Evolutionary conservation across 345 rosid genomes (phyloP).

Genomic region (Combretum micranthum): DNA sequence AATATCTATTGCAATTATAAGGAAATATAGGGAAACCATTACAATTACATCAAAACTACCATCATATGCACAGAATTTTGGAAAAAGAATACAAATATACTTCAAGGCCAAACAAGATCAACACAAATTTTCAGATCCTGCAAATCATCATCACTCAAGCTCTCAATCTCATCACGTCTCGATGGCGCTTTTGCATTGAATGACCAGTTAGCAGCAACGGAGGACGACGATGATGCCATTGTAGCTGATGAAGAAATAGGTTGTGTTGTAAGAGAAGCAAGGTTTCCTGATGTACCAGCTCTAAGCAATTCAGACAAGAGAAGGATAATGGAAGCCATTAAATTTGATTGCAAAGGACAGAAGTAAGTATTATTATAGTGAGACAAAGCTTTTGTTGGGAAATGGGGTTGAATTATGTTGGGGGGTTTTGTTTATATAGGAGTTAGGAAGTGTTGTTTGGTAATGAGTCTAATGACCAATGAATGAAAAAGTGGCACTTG

Average conservation of each 20-base stretch:
- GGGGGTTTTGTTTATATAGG: too few relatives aligned
- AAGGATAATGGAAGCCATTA: slow-evolving; percentile 13
- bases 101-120: slow-evolving; percentile 11
- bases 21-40: too few relatives aligned
- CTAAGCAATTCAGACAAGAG: slow-evolving; percentile 12
- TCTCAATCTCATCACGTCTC: background rate
- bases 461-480: too few relatives aligned
- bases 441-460: too few relatives aligned
- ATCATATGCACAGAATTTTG: background rate
- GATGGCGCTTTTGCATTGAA: background rate
- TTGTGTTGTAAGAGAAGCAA: slow-evolving; percentile 6
- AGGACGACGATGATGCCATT: background rate
- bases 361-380: too few relatives aligned
- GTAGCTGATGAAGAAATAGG: background rate
- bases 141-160: slow-evolving; percentile 2
- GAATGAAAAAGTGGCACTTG: too few relatives aligned
- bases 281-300: background rate
- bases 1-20: too few relatives aligned
- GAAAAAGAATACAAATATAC: too few relatives aligned
- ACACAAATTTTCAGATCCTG: slow-evolving; percentile 10
- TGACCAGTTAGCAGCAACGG: background rate
- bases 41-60: background rate
- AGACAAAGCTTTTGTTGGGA: too few relatives aligned
- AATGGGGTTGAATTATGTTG: too few relatives aligned
- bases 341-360: too few relatives aligned